A percentile compares a stretch with the other conserved stretches of the same genome.
phyloP scores from a whole-genome alignment of 345 rosid genomes.

The Aegle marmelos region DNA sequence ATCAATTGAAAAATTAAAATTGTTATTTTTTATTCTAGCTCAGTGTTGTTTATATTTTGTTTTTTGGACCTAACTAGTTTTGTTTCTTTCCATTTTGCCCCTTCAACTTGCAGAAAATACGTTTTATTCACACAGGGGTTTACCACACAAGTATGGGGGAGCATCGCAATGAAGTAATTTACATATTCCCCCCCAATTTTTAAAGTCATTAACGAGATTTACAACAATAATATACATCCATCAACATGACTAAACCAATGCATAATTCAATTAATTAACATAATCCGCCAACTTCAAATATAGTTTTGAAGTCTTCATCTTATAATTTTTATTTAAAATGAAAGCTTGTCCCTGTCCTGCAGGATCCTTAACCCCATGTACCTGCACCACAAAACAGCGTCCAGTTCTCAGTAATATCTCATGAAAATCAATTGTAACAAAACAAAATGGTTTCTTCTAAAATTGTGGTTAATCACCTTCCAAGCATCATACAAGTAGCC shows the following conservation, averaged over 20 bases:
- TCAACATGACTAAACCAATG: background rate
- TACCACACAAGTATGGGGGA: too few species aligned
- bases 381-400: slow-evolving; percentile 17
- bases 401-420: background rate
- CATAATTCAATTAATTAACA: background rate
- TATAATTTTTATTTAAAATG: background rate
- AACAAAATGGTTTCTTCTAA: background rate
- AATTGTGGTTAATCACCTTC: slow-evolving; percentile 41
- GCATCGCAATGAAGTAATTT: background rate
- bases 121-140: too few species aligned
- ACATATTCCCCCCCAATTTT: background rate
- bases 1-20: too few species aligned
- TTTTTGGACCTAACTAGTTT: too few species aligned
- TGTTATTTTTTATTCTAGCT: too few species aligned
- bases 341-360: background rate
- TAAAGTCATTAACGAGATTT: background rate
- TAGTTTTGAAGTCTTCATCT: background rate
- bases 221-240: background rate
- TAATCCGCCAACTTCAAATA: background rate
- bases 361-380: slow-evolving; percentile 48
- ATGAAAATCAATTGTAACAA: background rate
- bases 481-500: slow-evolving; percentile 80
- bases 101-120: too few species aligned
- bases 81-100: too few species aligned
- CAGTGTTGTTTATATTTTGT: too few species aligned